A percentile compares a stretch with the other conserved stretches of the same genome.
Evolutionary conservation across 2,329 filamentous ascomycete genomes (phyloP).

Genomic region (Trichoderma simmonsii): DNA sequence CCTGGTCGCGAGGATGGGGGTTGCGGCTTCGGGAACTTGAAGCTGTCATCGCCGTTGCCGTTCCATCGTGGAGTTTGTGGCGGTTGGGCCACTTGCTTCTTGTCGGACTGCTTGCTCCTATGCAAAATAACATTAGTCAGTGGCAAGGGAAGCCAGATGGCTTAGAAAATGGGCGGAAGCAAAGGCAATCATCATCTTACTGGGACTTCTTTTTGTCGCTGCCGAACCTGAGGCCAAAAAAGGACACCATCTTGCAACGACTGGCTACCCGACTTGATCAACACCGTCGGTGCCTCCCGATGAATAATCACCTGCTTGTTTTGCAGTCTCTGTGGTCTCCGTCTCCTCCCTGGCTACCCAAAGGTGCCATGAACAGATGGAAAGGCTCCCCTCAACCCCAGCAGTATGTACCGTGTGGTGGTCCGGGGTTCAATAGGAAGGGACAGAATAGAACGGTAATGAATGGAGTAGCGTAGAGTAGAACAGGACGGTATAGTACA

Average conservation of each 20-base stretch:
- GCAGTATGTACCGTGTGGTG: background rate
- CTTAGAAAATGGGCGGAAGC: background rate
- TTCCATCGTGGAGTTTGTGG: constrained; percentile 29
- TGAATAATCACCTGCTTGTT: background rate
- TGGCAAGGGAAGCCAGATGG: background rate
- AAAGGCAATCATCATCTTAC: constrained; percentile 29
- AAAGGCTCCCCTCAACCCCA: background rate
- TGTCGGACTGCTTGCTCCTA: constrained; percentile 26
- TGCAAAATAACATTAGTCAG: background rate
- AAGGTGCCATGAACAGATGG: constrained; percentile 10
- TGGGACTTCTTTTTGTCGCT: constrained; percentile 56
- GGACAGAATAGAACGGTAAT: background rate
- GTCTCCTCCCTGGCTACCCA: constrained; percentile 5
- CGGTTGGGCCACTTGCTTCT: constrained; percentile 19
- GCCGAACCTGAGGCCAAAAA: constrained; percentile 56
- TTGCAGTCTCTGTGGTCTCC: constrained; percentile 2
- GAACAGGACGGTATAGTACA: background rate
- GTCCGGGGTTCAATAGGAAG: background rate
- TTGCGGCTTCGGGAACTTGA: constrained; percentile 36
- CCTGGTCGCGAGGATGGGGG: constrained; percentile 37
- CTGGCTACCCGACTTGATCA: background rate
- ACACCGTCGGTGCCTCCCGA: background rate
- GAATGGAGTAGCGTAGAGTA: background rate
- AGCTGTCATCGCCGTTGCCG: constrained; percentile 30
- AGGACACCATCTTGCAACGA: constrained; percentile 50